Percentiles rank a stretch among this genome's conserved stretches.
phyloP scores from a whole-genome alignment of 2,329 filamentous ascomycete species.

The Phyllosticta citriasiana region DNA sequence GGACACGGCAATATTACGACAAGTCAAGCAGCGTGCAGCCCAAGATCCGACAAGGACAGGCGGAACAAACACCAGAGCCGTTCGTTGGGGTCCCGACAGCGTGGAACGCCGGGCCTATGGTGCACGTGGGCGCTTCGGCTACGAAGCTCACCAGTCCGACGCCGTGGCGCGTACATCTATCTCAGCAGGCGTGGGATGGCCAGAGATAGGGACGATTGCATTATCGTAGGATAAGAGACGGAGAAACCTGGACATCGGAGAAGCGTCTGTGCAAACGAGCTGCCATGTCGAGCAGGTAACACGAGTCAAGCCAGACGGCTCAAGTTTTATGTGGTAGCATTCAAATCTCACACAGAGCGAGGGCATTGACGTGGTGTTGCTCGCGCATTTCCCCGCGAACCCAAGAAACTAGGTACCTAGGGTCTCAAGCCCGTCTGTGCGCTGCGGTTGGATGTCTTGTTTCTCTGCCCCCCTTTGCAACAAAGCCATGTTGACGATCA shows the following conservation, averaged over 20 bases:
- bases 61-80: neutral
- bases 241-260: neutral
- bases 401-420: neutral
- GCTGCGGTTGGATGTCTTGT: neutral
- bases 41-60: neutral
- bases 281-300: neutral
- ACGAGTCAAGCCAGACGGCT: neutral
- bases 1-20: neutral
- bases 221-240: neutral
- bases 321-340: neutral
- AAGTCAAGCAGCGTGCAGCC: neutral
- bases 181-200: neutral
- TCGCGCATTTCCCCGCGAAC: neutral
- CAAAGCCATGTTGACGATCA: conserved; percentile 3
- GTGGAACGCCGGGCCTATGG: neutral
- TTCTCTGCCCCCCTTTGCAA: neutral
- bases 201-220: neutral
- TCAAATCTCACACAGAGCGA: neutral
- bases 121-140: neutral
- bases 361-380: neutral
- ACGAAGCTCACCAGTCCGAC: neutral
- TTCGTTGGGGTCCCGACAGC: neutral
- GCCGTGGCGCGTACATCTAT: neutral
- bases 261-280: neutral
- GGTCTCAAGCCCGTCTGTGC: neutral